These are phyloP conservation scores for Leptographium wingfieldii DNA, from an alignment of 2,329 filamentous ascomycete species.

Conservation along the genomic window DNA sequence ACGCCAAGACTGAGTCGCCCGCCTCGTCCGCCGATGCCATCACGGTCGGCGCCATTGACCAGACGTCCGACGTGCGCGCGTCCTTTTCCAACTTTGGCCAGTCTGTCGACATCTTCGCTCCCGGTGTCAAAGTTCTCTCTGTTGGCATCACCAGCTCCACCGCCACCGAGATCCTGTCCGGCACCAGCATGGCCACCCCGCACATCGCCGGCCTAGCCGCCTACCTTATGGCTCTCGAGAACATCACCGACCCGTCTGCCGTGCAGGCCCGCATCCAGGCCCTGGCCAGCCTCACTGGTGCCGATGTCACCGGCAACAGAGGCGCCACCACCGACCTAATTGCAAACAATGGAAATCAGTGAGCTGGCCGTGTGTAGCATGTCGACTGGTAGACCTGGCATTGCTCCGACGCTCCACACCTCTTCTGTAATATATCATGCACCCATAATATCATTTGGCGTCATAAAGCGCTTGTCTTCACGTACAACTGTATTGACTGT, in stretches of 20 bases:
- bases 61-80: slow-evolving; percentile 33
- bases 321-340: slow-evolving; percentile 37
- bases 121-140: slow-evolving; percentile 40
- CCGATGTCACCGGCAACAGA: slow-evolving; percentile 28
- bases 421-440: neutral
- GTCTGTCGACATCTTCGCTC: slow-evolving; percentile 41
- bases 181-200: slow-evolving; percentile 14
- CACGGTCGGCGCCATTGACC: slow-evolving; percentile 47
- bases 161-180: slow-evolving; percentile 20
- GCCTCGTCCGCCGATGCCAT: slow-evolving; percentile 43
- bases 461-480: neutral
- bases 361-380: neutral
- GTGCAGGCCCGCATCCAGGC: slow-evolving; percentile 57
- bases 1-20: slow-evolving; percentile 38
- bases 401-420: too few relatives aligned
- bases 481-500: too few relatives aligned
- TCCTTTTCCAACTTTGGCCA: slow-evolving; percentile 47
- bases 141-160: slow-evolving; percentile 38
- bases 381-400: too few relatives aligned
- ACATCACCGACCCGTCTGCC: slow-evolving; percentile 25
- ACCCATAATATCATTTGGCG: neutral
- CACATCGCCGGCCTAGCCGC: slow-evolving; percentile 14
- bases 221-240: slow-evolving; percentile 13
- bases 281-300: slow-evolving; percentile 35
- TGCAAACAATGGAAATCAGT: slow-evolving; percentile 40